Conservation (phyloP, 1,284 basidiomycete species). For the Porodaedalea pini region DNA sequence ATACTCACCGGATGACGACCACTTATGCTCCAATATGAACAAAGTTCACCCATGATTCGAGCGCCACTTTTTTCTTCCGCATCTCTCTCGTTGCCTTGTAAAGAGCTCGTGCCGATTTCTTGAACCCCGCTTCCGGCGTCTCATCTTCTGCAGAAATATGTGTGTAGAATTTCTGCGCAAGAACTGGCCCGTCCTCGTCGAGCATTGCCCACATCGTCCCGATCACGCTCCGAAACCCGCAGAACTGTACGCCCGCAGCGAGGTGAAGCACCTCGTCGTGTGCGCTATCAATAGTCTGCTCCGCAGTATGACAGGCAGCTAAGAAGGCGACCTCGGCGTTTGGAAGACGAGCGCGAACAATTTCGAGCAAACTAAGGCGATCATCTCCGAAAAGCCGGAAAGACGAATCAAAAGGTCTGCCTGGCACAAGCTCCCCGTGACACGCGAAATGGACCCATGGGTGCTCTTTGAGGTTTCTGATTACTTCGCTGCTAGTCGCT, state of each 20-base stretch:
- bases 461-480: conserved; percentile 32
- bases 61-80: too few species aligned
- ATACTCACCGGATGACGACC: too few species aligned
- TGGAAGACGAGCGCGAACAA: too few species aligned
- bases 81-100: background rate
- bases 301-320: conserved; percentile 30
- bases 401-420: too few species aligned
- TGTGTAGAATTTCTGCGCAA: conserved; percentile 26
- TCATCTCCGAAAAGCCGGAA: conserved; percentile 28
- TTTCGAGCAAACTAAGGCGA: conserved; percentile 25
- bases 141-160: conserved; percentile 20
- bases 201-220: conserved; percentile 37
- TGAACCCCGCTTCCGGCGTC: background rate
- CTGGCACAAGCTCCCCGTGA: conserved; percentile 32
- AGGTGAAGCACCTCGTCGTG: conserved; percentile 36
- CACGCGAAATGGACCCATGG: conserved; percentile 39
- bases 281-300: background rate
- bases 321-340: conserved; percentile 37
- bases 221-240: conserved; percentile 35
- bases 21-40: too few species aligned
- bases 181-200: conserved; percentile 26
- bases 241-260: conserved; percentile 33
- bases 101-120: conserved; percentile 23
- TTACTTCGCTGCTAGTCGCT: conserved; percentile 24
- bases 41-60: too few species aligned